Evolutionary conservation across 164 flowering plant genomes (phyloP).

Genomic region (Brasenia schreberi): DNA sequence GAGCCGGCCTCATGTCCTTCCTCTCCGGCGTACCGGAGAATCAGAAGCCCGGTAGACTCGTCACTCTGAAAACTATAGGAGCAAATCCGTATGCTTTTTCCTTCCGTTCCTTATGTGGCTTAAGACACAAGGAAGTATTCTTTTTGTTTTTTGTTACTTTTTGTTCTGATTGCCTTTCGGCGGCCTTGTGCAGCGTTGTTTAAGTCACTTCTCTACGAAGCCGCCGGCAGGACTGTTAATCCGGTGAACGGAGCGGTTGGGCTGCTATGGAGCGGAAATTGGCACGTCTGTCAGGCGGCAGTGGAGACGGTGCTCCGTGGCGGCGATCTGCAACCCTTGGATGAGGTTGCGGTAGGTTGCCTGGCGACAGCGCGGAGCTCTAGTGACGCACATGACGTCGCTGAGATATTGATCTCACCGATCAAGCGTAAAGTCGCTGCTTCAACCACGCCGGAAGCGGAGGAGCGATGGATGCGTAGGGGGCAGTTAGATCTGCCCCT

Average conservation of each 20-base stretch:
- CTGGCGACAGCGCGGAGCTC: conserved; percentile 7
- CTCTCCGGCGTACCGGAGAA: conserved; percentile 53
- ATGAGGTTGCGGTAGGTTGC: conserved; percentile 20
- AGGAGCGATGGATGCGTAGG: conserved; percentile 13
- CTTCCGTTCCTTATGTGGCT: too few relatives aligned
- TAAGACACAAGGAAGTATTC: too few relatives aligned
- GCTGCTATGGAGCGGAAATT: conserved; percentile 66
- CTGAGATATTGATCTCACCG: conserved; percentile 10
- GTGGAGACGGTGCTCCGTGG: conserved; percentile 66
- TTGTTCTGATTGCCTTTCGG: too few relatives aligned
- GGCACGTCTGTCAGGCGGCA: conserved; percentile 71
- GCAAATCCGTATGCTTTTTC: too few relatives aligned
- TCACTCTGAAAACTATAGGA: too few relatives aligned
- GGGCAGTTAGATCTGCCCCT: conserved; percentile 57
- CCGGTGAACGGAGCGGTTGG: conserved; percentile 86
- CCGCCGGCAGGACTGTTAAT: conserved; percentile 77
- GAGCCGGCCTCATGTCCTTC: conserved; percentile 72
- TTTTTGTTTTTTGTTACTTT: neutral
- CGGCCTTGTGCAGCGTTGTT: conserved; percentile 36
- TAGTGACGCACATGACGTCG: conserved; percentile 14
- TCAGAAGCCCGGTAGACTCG: conserved; percentile 39
- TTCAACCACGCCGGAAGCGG: conserved; percentile 5
- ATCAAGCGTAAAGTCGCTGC: conserved; percentile 2
- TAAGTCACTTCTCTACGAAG: conserved; percentile 60
- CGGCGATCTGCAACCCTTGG: conserved; percentile 36